Evolutionary conservation across 73 alveolate genomes (phyloP).

Genomic region (Effrenium voratum): DNA sequence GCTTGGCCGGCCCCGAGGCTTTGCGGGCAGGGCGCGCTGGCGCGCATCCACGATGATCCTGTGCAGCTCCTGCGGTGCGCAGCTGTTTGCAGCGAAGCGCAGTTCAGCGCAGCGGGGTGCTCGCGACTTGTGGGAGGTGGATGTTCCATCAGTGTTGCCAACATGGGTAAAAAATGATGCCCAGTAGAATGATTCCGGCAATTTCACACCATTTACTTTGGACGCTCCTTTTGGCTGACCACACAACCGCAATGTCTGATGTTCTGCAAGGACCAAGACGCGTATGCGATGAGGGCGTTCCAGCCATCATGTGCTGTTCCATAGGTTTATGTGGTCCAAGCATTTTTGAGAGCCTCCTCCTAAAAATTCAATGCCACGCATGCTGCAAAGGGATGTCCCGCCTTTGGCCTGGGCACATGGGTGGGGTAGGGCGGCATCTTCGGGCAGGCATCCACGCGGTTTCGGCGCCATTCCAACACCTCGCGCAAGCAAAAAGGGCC

Average conservation of each 20-base stretch:
- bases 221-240: slow-evolving; percentile 28
- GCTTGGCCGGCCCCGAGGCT: too few species aligned
- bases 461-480: slow-evolving; percentile 85
- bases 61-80: not conserved
- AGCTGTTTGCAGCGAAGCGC: not conserved
- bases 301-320: too few species aligned
- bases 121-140: not conserved
- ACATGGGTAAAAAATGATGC: not conserved
- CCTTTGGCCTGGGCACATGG: slow-evolving; percentile 55
- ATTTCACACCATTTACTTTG: not conserved
- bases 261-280: too few species aligned
- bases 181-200: not conserved
- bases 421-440: slow-evolving; percentile 80
- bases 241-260: too few species aligned
- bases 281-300: too few species aligned
- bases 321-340: too few species aligned
- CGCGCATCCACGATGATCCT: not conserved
- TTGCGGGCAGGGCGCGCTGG: too few species aligned
- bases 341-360: too few species aligned
- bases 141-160: not conserved
- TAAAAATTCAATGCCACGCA: too few species aligned
- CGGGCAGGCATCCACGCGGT: not conserved
- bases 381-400: too few species aligned
- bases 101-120: not conserved
- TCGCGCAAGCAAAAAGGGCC: not conserved